These are phyloP conservation scores for Melaleuca quinquenervia DNA, from an alignment of 345 rosid species.

Conservation along the genomic window DNA sequence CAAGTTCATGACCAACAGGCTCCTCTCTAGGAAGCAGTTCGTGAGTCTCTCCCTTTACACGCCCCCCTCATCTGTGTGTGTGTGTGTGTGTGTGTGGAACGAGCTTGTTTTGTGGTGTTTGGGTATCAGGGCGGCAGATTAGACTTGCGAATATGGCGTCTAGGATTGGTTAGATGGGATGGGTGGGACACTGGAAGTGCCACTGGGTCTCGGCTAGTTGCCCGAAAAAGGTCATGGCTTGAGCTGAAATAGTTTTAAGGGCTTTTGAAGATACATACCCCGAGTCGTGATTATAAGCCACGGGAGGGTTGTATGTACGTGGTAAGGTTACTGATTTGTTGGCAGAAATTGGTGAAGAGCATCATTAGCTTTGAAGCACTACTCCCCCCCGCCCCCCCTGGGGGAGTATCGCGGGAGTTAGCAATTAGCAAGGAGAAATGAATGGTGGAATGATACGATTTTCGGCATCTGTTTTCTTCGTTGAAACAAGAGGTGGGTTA, in stretches of 20 bases:
- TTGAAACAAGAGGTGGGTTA: not conserved
- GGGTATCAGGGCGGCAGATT: not conserved
- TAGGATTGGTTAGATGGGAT: not conserved
- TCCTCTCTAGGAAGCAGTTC: slow-evolving; percentile 96
- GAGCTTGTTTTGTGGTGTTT: not conserved
- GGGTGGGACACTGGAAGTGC: not conserved
- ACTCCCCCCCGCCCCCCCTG: not conserved
- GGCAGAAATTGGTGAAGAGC: not conserved
- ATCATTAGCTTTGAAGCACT: not conserved
- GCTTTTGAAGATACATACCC: not conserved
- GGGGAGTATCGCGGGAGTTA: accelerated
- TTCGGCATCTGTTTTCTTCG: not conserved
- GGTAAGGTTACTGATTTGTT: not conserved
- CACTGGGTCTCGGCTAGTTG: not conserved
- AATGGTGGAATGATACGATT: not conserved
- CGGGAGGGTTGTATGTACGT: not conserved
- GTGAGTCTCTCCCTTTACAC: slow-evolving; percentile 24
- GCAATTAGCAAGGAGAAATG: not conserved
- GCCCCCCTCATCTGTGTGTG: not conserved
- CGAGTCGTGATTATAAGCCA: not conserved
- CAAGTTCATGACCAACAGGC: slow-evolving; percentile 97
- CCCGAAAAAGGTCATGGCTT: not conserved
- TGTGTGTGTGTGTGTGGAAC: too few relatives aligned
- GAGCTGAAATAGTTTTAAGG: not conserved
- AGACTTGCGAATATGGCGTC: not conserved